These are phyloP conservation scores for Trichosphaerium sp. DNA, from an alignment of 78 protist genomes.

Conservation along the genomic window DNA sequence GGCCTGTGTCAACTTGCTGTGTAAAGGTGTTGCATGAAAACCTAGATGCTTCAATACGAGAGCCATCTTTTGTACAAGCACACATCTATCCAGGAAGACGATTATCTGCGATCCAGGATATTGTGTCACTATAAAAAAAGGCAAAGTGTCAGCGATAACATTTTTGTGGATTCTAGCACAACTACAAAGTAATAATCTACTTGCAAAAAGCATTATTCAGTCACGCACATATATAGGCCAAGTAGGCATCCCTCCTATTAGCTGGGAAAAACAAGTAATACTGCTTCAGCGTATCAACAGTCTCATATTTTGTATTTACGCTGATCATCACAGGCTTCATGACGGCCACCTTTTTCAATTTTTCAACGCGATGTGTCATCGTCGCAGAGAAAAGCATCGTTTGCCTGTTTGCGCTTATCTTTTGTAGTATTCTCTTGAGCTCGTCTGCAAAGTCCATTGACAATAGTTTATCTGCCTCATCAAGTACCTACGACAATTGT, in stretches of 20 bases:
- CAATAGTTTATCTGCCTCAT: slow-evolving; percentile 96
- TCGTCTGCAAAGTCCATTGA: slow-evolving; percentile 89
- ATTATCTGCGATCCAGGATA: slow-evolving; percentile 61
- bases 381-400: slow-evolving; percentile 95
- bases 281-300: slow-evolving; percentile 75
- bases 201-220: too few relatives aligned
- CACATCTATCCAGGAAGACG: slow-evolving; percentile 60
- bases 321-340: slow-evolving; percentile 75
- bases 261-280: slow-evolving; percentile 82
- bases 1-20: slow-evolving; percentile 81
- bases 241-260: slow-evolving; percentile 68
- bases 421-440: slow-evolving; percentile 21
- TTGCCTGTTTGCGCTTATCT: slow-evolving; percentile 31
- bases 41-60: slow-evolving; percentile 69
- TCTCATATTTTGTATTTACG: slow-evolving; percentile 38
- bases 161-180: too few relatives aligned
- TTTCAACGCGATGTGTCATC: slow-evolving; percentile 91
- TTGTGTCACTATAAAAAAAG: slow-evolving; percentile 43
- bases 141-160: too few relatives aligned
- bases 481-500: slow-evolving; percentile 58
- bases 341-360: slow-evolving; percentile 85
- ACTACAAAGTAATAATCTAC: too few relatives aligned
- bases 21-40: slow-evolving; percentile 81
- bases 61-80: slow-evolving; percentile 30
- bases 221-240: slow-evolving; percentile 34